Evolutionary conservation across 495 filamentous ascomycete genomes (phyloP).

Genomic region (Aspergillus nanangensis): DNA sequence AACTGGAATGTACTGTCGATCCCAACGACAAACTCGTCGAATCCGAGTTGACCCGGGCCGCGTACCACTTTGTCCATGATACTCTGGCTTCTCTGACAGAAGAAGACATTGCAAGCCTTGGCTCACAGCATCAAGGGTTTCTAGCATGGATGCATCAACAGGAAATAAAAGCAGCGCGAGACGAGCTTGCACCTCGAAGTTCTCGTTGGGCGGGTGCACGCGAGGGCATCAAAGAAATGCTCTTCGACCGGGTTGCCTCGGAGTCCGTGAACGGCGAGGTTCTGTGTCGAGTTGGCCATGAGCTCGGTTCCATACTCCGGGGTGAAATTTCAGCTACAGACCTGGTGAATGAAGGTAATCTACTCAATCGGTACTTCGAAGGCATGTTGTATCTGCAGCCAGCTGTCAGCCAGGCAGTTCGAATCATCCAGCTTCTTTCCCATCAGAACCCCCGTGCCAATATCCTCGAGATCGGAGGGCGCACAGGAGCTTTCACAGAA

Average conservation of each 20-base stretch:
- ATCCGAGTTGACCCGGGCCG: background rate
- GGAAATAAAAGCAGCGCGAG: background rate
- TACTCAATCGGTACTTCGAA: background rate
- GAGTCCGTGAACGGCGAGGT: background rate
- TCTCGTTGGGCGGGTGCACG: background rate
- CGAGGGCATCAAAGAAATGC: background rate
- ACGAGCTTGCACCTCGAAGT: background rate
- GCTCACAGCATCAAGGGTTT: background rate
- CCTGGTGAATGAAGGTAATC: background rate
- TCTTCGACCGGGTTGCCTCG: background rate
- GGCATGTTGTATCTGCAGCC: background rate
- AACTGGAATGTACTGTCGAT: background rate
- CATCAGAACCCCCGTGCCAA: slow-evolving; percentile 4
- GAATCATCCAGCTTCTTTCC: background rate
- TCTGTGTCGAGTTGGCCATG: slow-evolving; percentile 1
- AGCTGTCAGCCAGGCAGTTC: background rate
- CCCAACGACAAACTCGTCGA: background rate
- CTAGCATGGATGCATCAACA: background rate
- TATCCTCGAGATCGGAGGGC: background rate
- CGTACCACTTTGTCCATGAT: background rate
- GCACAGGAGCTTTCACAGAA: background rate
- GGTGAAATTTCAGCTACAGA: background rate
- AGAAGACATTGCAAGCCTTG: background rate
- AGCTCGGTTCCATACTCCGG: slow-evolving; percentile 2
- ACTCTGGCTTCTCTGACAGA: background rate